These are phyloP conservation scores for Coprinopsis cinerea DNA, from an alignment of 768 basidiomycete genomes.

Conservation along the genomic window DNA sequence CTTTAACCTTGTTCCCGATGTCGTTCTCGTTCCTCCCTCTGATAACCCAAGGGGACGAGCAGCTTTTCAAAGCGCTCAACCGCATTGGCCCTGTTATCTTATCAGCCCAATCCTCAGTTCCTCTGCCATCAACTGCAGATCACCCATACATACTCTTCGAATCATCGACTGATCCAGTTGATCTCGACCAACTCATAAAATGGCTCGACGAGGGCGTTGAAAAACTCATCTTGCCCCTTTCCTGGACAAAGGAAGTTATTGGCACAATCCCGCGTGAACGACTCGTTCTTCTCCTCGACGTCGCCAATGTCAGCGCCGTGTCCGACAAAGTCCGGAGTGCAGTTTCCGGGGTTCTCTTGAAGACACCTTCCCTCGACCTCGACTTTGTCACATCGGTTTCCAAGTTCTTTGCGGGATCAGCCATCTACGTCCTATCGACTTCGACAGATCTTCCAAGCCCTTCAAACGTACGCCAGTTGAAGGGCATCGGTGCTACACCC, in stretches of 20 bases:
- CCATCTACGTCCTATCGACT: constrained; percentile 56
- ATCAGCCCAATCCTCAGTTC: constrained; percentile 27
- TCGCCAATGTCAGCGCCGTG: constrained; percentile 65
- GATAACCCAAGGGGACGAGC: constrained; percentile 41
- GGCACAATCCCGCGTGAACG: constrained; percentile 65
- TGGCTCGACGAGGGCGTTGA: constrained; percentile 75
- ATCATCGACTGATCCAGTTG: constrained; percentile 30
- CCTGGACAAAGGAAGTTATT: constrained; percentile 62
- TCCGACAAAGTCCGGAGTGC: constrained; percentile 68
- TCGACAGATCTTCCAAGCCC: constrained; percentile 48
- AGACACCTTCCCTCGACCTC: constrained; percentile 62
- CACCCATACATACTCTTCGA: constrained; percentile 55
- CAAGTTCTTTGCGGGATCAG: constrained; percentile 59
- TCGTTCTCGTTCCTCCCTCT: constrained; percentile 51
- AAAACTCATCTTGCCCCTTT: constrained; percentile 70
- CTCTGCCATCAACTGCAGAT: constrained; percentile 25
- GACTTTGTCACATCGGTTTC: constrained; percentile 76
- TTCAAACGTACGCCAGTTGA: constrained; percentile 55
- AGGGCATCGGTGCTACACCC: constrained; percentile 52
- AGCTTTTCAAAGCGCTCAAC: constrained; percentile 53
- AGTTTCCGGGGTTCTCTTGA: constrained; percentile 76
- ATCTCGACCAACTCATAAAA: constrained; percentile 50
- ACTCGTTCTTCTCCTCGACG: constrained; percentile 71
- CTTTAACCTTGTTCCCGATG: constrained; percentile 24
- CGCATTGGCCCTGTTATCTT: constrained; percentile 77